Evolutionary conservation across 2,329 filamentous ascomycete species (phyloP), one percentile per base, ranked within the genome.

Genomic region (Sordariomycetes sp.): DNA sequence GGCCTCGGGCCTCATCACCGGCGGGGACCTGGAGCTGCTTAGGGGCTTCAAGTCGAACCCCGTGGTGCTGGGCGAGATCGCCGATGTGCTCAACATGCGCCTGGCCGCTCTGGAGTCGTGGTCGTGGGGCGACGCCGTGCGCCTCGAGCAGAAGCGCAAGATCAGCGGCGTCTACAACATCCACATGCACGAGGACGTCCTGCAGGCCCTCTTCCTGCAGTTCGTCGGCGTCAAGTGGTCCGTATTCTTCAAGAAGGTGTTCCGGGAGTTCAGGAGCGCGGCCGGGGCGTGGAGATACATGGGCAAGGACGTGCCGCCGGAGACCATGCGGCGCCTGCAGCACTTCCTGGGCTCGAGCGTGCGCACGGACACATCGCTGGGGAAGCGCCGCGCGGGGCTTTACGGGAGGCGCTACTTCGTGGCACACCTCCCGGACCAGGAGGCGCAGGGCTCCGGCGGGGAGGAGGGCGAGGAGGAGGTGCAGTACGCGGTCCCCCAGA

Each of bases 61-160:
- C 0, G 66, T 72, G 28, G 74, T 80, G 10, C 62, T 80, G 12
- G 66, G 66, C 1, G 79, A 81, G 64, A 72, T 81, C 16, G 73
- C 75, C 0, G 78, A 81, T 58, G 77, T 80, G 1, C 70, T 81
- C 55, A 80, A 80, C 61, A 79, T 80, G 72, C 71, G 77, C 16
- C 68, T 80, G 6, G 66, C 72, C 2, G 69, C 71, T 0, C 64
- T 81, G 1, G 66, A 71, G 3, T 68, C 67, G 3, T 81, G 78
- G 78, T 68, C 71, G 0, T 81, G 79, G 79, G 72, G 72, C 1
- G 63, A 68, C 0, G 68, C 70, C 3, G 70, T 79, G 0, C 65
- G 66, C 0, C 64, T 79, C 0, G 68, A 76, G 61, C 72, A 76
- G 65, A 71, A 72, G 16, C 72, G 76, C n/a, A 75, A 78, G 59